Evolutionary conservation across 164 flowering plant genomes (phyloP).

Genomic region (Vitis cinerea): DNA sequence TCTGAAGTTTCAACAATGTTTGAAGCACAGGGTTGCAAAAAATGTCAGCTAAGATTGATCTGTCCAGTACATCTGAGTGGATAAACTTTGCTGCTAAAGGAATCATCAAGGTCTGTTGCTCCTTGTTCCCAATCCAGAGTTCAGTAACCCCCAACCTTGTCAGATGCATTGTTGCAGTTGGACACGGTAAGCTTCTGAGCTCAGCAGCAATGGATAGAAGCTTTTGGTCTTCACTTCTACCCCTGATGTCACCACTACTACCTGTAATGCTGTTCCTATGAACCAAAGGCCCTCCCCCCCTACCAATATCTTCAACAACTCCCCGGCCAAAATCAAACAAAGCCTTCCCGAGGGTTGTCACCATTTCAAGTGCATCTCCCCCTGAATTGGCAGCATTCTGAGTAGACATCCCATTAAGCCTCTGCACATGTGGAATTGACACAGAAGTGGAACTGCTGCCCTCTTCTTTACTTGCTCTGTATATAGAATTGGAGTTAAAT

Average conservation of each 20-base stretch:
- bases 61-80: constrained; percentile 66
- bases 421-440: constrained; percentile 27
- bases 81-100: constrained; percentile 73
- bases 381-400: constrained; percentile 49
- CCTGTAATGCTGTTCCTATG: constrained; percentile 30
- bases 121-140: constrained; percentile 81
- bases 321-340: constrained; percentile 88
- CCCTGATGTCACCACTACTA: constrained; percentile 13
- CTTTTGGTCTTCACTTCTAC: constrained; percentile 33
- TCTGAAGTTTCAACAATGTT: constrained; percentile 54
- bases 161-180: constrained; percentile 70
- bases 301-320: constrained; percentile 94
- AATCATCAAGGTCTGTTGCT: constrained; percentile 67
- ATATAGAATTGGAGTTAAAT: constrained; percentile 12
- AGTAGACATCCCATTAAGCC: constrained; percentile 33
- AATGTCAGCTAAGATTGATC: constrained; percentile 51
- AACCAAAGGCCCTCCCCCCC: constrained; percentile 53
- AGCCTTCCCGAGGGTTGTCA: constrained; percentile 84
- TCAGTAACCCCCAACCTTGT: constrained; percentile 64
- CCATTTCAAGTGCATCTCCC: constrained; percentile 83
- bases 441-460: constrained; percentile 22
- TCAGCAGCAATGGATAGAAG: constrained; percentile 50
- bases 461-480: constrained; percentile 15
- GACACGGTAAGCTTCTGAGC: constrained; percentile 82
- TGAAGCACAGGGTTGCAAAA: constrained; percentile 51